Conservation (phyloP, 2,329 filamentous ascomycete genomes). For the Lachnellula suecica region DNA sequence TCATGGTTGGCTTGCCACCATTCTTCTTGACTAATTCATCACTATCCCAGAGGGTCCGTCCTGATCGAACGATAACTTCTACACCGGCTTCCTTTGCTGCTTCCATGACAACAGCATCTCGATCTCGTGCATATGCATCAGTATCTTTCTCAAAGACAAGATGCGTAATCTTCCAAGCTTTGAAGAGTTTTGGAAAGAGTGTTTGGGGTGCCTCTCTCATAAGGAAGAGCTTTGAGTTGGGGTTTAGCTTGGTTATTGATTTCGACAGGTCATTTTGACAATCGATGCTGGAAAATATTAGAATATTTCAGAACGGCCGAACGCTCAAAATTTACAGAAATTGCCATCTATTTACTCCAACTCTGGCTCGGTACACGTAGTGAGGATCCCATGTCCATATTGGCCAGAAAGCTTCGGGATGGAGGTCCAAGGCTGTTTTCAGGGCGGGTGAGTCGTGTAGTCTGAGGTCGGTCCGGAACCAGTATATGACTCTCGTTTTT, state of each 20-base stretch:
- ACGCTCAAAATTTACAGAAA: constrained; percentile 50
- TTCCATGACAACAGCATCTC: constrained; percentile 59
- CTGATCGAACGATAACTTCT: constrained; percentile 61
- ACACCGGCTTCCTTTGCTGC: constrained; percentile 66
- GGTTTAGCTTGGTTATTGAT: constrained; percentile 67
- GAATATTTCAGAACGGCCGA: neutral
- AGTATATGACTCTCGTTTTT: constrained; percentile 65
- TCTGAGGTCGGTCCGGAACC: constrained; percentile 77
- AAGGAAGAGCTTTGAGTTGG: constrained; percentile 69
- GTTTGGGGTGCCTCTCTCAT: constrained; percentile 72
- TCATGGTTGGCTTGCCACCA: constrained; percentile 72
- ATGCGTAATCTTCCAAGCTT: constrained; percentile 72
- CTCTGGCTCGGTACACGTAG: constrained; percentile 72
- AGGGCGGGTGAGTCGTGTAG: constrained; percentile 77
- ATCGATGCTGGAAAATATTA: constrained; percentile 52
- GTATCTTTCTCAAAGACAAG: constrained; percentile 79
- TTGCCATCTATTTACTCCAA: constrained; percentile 72
- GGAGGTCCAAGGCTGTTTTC: constrained; percentile 67
- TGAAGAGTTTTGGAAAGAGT: constrained; percentile 70
- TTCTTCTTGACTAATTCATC: constrained; percentile 67
- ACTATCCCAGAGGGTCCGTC: constrained; percentile 72
- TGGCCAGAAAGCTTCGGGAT: constrained; percentile 68
- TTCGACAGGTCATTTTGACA: constrained; percentile 70
- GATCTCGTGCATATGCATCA: constrained; percentile 66
- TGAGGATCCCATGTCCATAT: constrained; percentile 82